Base-by-base conservation (phyloP, 116 monocot genomes). In the Thalassia testudinum region DNA sequence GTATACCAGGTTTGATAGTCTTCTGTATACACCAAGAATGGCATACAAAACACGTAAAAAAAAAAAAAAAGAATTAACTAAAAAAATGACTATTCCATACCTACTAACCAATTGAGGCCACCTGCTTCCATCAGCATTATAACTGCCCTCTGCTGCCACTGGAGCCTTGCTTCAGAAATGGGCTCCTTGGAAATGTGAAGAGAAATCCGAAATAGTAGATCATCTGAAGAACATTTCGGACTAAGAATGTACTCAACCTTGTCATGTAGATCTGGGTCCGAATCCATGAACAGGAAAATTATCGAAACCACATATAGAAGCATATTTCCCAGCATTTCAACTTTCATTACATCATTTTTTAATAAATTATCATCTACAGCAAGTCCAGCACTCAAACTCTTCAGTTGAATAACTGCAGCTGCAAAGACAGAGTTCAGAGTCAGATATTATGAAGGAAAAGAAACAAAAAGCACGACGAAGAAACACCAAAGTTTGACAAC, bases 91-190 rank as follows among this genome's bases (percentile, higher is more conserved):
- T 34, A 34, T 34, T 5, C 61, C 82, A 75, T 81, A 95, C 93
- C 93, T 81, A 87, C 87, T 80, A 95, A 68, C 93, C 93, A 95
- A 62, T 95, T 95, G 53, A 95, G 71, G 45, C 93, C 93, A 63
- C 93, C 93, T 50, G 93, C 72, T 78, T 95, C 93, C 93, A 87
- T 78, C 17, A 95, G 74, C 53, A 84, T 55, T 34, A 79, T 58
- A 64, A 81, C 60, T 28, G 93, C 76, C 58, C 70, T 95, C 54
- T 78, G 65, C 54, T 72, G 77, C 84, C 87, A 95, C 53, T 65
- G 42, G 16, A 67, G 26, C 56, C 51, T 61, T 62, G 42, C 59
- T 58, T 84, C 84, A 64, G 83, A 73, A 37, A 58, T 27, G 26
- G 55, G 50, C 24, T 25, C 57, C 47, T 61, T 76, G 24, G 18